Evolutionary conservation across 177 flowering plant species (phyloP), one percentile per base, ranked within the genome.

Genomic region (Telopea speciosissima): DNA sequence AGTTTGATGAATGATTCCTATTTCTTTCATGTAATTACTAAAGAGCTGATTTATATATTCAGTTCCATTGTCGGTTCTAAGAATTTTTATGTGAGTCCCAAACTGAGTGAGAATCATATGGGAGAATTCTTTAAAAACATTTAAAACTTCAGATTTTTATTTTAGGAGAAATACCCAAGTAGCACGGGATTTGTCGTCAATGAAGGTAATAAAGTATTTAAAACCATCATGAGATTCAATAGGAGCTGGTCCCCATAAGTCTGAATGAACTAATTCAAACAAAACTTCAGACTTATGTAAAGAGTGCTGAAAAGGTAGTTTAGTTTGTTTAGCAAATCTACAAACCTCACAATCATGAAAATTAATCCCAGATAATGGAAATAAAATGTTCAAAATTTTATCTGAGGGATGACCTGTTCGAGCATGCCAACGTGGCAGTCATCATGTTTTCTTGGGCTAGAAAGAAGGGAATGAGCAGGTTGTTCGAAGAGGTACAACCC

Each of bases 211-310:
- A 40, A 40, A 40, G 52, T 68, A 68, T 52, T 52, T 68, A 24
- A 10, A 68, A 0, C 70, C 61, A 52, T 45, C 24, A 68, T 68
- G 25, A 25, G 70, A 68, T 3, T 22, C 14, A 22, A 23, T 21
- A 3, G 70, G 70, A 9, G 54, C 56, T 22, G 58, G 56, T 14
- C 56, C 56, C 69, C 56, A 45, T 11, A 40, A 56, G 44, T 66
- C 69, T 42, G 26, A 68, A 52, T 68, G 61, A 23, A 68, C 25
- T 23, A 68, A 68, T 8, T 45, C 14, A 68, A 68, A 68, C 12
- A n/a, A n/a, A n/a, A n/a, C n/a, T n/a, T n/a, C n/a, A n/a, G 61
- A 8, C 24, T 68, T 58, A 40, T 40, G 44, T 5, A 40, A 40
- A 40, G 12, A 24, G 19, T 5, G 44, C 5, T 10, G 5, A 66